A percentile compares a stretch with the other conserved stretches of the same genome.
Evolutionary conservation across 2,329 filamentous ascomycete species (phyloP).

Genomic region (Diplodia sapinea): DNA sequence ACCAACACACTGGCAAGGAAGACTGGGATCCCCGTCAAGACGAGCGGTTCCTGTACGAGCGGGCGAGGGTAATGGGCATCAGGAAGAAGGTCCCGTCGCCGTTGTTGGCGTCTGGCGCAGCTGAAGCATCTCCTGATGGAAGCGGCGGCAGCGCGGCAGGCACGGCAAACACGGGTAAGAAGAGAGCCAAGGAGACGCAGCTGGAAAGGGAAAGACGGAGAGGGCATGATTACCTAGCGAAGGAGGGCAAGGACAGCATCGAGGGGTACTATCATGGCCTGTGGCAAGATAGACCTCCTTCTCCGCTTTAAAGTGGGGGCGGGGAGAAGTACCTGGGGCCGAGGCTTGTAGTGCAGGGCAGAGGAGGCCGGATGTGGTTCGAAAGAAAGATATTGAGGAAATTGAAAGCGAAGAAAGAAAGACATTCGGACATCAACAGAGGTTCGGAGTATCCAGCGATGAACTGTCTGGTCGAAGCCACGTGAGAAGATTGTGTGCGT

Average conservation of each 20-base stretch:
- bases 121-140: background rate
- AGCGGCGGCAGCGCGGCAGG: too few species aligned
- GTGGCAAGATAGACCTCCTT: slow-evolving; percentile 15
- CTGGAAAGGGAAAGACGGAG: background rate
- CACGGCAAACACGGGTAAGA: background rate
- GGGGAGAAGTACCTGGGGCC: background rate
- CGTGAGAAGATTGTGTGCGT: too few species aligned
- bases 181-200: background rate
- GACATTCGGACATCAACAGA: too few species aligned
- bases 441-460: too few species aligned
- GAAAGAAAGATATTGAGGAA: too few species aligned
- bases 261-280: slow-evolving; percentile 5
- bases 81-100: background rate
- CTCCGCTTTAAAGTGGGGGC: background rate
- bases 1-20: background rate
- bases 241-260: background rate
- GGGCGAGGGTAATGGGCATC: background rate
- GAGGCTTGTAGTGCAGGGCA: background rate
- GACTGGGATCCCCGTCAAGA: background rate
- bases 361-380: too few species aligned
- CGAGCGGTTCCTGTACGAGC: background rate
- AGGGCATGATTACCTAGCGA: background rate
- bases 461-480: too few species aligned
- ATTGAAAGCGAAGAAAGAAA: too few species aligned
- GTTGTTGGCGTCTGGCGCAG: too few species aligned